Evolutionary conservation across 148 eudicot genomes (phyloP).

Genomic region (Camellia japonica): DNA sequence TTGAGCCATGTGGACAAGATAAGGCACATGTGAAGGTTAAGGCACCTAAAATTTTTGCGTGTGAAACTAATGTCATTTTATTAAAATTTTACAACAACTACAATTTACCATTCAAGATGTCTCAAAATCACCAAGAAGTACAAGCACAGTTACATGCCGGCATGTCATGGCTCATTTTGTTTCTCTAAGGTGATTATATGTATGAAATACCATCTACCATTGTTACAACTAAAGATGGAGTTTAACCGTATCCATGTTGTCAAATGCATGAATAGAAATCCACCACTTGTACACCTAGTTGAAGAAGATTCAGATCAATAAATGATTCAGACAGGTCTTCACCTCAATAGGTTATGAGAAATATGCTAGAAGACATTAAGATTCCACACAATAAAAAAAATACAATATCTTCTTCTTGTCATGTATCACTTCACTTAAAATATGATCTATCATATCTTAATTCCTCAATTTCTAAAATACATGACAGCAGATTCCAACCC

Average conservation of each 20-base stretch:
- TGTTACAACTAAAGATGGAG: not conserved
- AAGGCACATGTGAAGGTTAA: not conserved
- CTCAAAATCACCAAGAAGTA: not conserved
- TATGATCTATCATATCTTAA: not conserved
- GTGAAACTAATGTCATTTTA: too few species aligned
- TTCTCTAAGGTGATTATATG: not conserved
- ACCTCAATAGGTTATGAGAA: not conserved
- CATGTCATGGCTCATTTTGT: not conserved
- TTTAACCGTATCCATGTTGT: not conserved
- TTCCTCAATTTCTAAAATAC: not conserved
- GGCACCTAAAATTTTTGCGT: not conserved
- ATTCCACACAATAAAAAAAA: too few species aligned
- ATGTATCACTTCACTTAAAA: not conserved
- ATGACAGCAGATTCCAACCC: not conserved
- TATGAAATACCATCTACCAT: not conserved
- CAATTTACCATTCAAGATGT: not conserved
- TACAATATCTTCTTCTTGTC: too few species aligned
- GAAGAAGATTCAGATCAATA: not conserved
- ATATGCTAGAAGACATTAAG: not conserved
- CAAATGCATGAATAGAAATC: not conserved
- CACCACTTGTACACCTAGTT: not conserved
- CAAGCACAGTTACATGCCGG: not conserved
- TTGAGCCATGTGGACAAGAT: not conserved
- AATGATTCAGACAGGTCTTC: not conserved
- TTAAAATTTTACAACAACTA: not conserved